These are phyloP conservation scores for Ochromonas danica DNA, from an alignment of 108 stramenopile genomes.

Conservation along the genomic window DNA sequence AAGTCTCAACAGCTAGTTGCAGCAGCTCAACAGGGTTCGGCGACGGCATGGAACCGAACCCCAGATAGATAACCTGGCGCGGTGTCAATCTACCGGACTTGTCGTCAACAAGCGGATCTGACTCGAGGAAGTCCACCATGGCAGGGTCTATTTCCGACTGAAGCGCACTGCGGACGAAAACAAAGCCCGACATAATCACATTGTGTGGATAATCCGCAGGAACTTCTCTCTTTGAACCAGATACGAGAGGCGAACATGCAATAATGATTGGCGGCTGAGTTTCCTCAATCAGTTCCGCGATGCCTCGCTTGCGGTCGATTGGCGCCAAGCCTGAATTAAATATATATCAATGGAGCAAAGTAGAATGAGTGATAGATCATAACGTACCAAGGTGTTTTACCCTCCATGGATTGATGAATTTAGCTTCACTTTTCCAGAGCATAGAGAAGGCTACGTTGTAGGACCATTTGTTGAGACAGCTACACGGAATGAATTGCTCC, in stretches of 20 bases:
- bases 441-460: neutral
- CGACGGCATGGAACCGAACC: conserved; percentile 6
- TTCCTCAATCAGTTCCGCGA: neutral
- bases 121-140: neutral
- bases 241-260: neutral
- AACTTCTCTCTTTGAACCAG: neutral
- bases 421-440: conserved; percentile 11
- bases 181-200: neutral
- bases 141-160: neutral
- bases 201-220: conserved; percentile 11
- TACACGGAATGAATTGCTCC: neutral
- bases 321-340: neutral
- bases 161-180: neutral
- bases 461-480: conserved; percentile 21
- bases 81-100: too few relatives aligned
- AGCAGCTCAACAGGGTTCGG: neutral
- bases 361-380: too few relatives aligned
- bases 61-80: neutral
- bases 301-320: neutral
- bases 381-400: too few relatives aligned
- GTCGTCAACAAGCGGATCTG: neutral
- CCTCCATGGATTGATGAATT: conserved; percentile 21
- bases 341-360: too few relatives aligned
- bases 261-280: neutral
- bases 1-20: neutral